Percentiles rank a stretch among this genome's conserved stretches.
phyloP scores from a whole-genome alignment of 1,284 basidiomycete species.

The Ceratobasidium sp. region DNA sequence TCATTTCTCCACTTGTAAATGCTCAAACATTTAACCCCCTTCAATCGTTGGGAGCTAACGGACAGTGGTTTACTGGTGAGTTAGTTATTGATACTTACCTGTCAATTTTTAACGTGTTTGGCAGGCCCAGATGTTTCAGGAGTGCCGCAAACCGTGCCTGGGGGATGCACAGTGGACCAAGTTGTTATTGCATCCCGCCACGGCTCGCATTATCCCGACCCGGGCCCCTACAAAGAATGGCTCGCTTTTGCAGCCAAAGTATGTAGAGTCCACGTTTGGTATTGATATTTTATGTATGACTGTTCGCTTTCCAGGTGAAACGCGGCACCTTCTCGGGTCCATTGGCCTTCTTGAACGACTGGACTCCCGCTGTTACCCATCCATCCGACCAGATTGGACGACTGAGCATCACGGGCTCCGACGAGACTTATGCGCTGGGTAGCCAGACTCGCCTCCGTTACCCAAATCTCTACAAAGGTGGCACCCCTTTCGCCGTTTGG shows the following conservation, averaged over 20 bases:
- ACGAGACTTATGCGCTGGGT: constrained; percentile 20
- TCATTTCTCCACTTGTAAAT: not conserved
- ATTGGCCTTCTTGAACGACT: constrained; percentile 27
- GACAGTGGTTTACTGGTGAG: constrained; percentile 39
- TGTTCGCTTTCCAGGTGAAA: not conserved
- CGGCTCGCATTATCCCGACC: constrained; percentile 32
- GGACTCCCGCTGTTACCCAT: constrained; percentile 27
- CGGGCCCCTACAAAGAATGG: constrained; percentile 37
- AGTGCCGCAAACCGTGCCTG: constrained; percentile 3
- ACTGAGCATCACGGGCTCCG: constrained; percentile 30
- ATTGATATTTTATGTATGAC: not conserved
- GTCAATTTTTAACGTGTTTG: not conserved
- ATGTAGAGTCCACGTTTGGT: not conserved
- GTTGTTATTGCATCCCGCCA: constrained; percentile 32
- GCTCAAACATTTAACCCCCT: constrained; percentile 18
- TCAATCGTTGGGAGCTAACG: constrained; percentile 33
- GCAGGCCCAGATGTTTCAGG: constrained; percentile 30
- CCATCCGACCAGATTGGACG: constrained; percentile 26
- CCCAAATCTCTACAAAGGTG: constrained; percentile 23
- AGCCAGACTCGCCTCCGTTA: constrained; percentile 31
- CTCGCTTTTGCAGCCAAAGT: constrained; percentile 33
- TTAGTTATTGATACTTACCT: not conserved
- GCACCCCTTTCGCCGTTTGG: constrained; percentile 30
- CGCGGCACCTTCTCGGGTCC: constrained; percentile 34
- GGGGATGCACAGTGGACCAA: constrained; percentile 33